These are phyloP conservation scores for Russula sp. DNA, from an alignment of 768 basidiomycete species.

Conservation along the genomic window DNA sequence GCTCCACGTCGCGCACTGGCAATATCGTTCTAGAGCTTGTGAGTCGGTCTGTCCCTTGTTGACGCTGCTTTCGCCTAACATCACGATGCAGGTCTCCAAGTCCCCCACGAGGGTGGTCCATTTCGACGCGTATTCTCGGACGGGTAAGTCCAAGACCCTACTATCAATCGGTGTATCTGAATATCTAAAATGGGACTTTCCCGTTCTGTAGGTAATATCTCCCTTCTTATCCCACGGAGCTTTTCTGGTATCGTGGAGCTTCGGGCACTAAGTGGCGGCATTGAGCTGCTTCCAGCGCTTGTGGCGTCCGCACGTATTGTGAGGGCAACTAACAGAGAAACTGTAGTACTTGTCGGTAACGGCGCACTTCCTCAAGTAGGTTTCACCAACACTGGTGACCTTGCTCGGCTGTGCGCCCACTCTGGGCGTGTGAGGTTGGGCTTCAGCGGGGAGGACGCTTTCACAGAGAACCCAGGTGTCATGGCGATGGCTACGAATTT, in stretches of 20 bases:
- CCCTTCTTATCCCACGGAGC: conserved; percentile 19
- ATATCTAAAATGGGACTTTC: conserved; percentile 16
- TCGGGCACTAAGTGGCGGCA: conserved; percentile 8
- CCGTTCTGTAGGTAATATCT: conserved; percentile 14
- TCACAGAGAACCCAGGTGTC: conserved; percentile 9
- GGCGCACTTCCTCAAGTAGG: background rate
- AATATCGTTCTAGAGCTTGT: conserved; percentile 18
- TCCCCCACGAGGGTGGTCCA: conserved; percentile 1
- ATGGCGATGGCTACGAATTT: background rate
- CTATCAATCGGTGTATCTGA: background rate
- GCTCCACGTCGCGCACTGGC: conserved; percentile 5
- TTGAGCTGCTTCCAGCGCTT: conserved; percentile 14
- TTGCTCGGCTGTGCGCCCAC: conserved; percentile 6
- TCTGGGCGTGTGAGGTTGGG: conserved; percentile 14
- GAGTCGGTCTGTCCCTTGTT: background rate
- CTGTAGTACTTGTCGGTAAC: conserved; percentile 9
- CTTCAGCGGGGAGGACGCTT: conserved; percentile 15
- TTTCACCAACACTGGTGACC: background rate
- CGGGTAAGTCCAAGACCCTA: conserved; percentile 6
- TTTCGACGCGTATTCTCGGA: conserved; percentile 16
- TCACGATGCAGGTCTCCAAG: conserved; percentile 8
- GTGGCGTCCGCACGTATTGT: conserved; percentile 1
- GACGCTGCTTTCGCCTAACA: background rate
- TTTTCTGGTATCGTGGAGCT: conserved; percentile 17
- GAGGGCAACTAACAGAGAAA: conserved; percentile 6